Evolutionary conservation across 805 yeast species (phyloP), one percentile per base, ranked within the genome.

Genomic region (Candida manassasensis): DNA sequence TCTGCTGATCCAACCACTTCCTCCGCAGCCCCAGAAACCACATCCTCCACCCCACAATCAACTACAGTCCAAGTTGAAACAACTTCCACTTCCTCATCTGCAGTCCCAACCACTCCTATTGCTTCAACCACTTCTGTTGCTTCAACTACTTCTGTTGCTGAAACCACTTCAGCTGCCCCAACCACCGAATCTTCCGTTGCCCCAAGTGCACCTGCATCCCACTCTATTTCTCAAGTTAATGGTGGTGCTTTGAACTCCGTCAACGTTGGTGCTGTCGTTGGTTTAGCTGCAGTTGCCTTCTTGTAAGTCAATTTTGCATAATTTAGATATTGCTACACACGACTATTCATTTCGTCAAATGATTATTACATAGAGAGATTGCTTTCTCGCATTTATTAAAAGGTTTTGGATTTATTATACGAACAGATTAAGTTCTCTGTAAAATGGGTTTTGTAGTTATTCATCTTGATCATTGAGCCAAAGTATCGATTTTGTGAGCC

Each of bases 281-380:
- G 70, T 34, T 48, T 67, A 16, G 53, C 60, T 24, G 73, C 65
- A 49, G 68, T 60, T 44, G 67, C 55, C 42, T 55, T 57, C 29
- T 48, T 57, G 35, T 57, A 53, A 41, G 27, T 29, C 16, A n/a
- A n/a, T n/a, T n/a, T n/a, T n/a, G n/a, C n/a, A n/a, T n/a, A n/a
- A n/a, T n/a, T n/a, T n/a, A n/a, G n/a, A n/a, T n/a, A n/a, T n/a
- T n/a, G n/a, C n/a, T n/a, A n/a, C n/a, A n/a, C n/a, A n/a, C n/a
- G n/a, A n/a, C 16, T 14, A 19, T 30, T 30, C 33, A 30, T 30
- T 30, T 30, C 33, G 11, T 19, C 14, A 21, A 30, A 21, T 7
- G 22, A 21, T 30, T 30, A 21, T 30, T 30, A 30, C 33, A 30
- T 30, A 19, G 33, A 30, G 25, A 15, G 19, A 27, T 27, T 15